Percentiles rank a stretch among this genome's conserved stretches.
Conservation (phyloP, 805 yeast species). For the Kazachstania africana region DNA sequence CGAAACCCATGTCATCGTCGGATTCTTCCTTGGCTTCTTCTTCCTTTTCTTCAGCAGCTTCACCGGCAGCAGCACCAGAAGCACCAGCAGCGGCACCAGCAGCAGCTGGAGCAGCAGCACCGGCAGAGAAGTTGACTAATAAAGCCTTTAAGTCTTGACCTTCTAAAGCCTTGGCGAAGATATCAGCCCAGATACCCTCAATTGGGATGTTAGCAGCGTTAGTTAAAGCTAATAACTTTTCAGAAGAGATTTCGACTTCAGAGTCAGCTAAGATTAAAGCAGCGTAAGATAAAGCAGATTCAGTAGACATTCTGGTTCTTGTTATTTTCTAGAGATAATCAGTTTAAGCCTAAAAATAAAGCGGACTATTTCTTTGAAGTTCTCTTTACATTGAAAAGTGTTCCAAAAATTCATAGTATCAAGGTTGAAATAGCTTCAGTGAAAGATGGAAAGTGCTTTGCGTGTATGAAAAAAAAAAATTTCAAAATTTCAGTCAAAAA, state of each 20-base stretch:
- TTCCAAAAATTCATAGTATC: not conserved
- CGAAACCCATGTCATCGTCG: slow-evolving; percentile 85
- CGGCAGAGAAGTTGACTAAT: slow-evolving; percentile 46
- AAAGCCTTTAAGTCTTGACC: slow-evolving; percentile 65
- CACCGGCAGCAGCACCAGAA: slow-evolving; percentile 27
- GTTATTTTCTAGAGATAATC: slow-evolving; percentile 17
- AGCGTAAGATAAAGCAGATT: slow-evolving; percentile 93
- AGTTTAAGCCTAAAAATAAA: slow-evolving; percentile 19
- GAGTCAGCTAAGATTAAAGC: slow-evolving; percentile 97
- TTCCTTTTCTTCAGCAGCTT: slow-evolving; percentile 43
- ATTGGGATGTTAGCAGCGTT: slow-evolving; percentile 55
- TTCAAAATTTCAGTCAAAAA: not conserved
- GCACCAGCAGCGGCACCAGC: slow-evolving; percentile 36
- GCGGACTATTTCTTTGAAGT: slow-evolving; percentile 27
- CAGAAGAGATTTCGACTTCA: slow-evolving; percentile 83
- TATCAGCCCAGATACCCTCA: slow-evolving; percentile 72
- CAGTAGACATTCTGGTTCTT: slow-evolving; percentile 36
- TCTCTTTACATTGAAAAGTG: slow-evolving; percentile 1
- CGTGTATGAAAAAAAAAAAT: too few species aligned
- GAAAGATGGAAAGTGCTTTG: too few species aligned
- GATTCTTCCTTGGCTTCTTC: slow-evolving; percentile 54
- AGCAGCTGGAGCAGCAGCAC: slow-evolving; percentile 31
- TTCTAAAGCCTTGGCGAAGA: slow-evolving; percentile 72
- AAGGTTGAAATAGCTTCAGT: too few species aligned
- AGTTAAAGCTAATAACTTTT: slow-evolving; percentile 62